Evolutionary conservation across 108 stramenopile species (phyloP).

Genomic region (Asterionellopsis glacialis): DNA sequence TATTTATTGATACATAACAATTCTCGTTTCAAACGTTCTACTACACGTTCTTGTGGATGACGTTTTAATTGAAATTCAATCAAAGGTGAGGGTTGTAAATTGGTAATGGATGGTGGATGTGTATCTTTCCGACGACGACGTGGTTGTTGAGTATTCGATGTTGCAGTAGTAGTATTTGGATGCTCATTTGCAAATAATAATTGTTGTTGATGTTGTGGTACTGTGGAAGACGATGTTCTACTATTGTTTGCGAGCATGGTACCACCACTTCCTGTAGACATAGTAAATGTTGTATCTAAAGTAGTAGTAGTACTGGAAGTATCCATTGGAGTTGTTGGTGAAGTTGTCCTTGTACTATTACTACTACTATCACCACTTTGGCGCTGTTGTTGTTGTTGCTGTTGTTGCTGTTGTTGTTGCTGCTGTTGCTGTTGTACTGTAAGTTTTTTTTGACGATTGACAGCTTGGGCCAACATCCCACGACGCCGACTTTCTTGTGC

Average conservation of each 20-base stretch:
- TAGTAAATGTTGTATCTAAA: too few species aligned
- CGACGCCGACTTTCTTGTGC: neutral
- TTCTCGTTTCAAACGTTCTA: conserved; percentile 37
- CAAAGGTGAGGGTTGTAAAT: conserved; percentile 11
- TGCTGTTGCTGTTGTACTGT: neutral
- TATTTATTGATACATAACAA: conserved; percentile 33
- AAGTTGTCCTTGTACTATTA: too few species aligned
- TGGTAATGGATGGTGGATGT: neutral
- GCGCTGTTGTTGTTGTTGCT: neutral
- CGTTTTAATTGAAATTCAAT: conserved; percentile 35
- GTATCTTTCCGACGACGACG: too few species aligned
- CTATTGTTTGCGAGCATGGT: too few species aligned
- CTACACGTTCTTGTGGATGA: conserved; percentile 39
- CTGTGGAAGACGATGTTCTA: too few species aligned
- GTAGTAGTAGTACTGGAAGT: too few species aligned
- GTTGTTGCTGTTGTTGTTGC: neutral
- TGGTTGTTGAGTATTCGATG: too few species aligned
- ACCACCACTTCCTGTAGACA: too few species aligned
- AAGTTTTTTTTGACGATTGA: neutral
- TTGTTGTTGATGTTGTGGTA: too few species aligned
- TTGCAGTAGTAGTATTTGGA: too few species aligned
- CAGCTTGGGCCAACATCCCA: neutral
- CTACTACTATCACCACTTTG: neutral
- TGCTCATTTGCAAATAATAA: too few species aligned
- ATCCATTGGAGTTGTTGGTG: too few species aligned